phyloP scores from a whole-genome alignment of 768 basidiomycete genomes.

The Pleurotus eryngii region DNA sequence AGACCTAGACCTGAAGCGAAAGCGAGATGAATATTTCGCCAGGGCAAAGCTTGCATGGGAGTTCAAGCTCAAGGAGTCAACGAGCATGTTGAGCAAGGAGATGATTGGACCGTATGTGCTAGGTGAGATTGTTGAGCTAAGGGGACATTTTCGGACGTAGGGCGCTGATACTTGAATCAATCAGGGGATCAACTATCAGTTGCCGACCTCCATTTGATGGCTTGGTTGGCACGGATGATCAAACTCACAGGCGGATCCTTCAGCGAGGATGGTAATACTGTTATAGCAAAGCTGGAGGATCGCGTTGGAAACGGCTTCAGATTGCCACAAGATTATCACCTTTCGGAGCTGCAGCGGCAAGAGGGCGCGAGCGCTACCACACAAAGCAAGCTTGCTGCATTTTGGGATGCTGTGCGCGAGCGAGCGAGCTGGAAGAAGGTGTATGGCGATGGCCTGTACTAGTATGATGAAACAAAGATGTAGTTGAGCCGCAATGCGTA shows the following conservation, averaged over 20 bases:
- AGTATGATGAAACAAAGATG: constrained; percentile 6
- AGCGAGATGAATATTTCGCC: constrained; percentile 48
- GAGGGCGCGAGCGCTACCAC: constrained; percentile 23
- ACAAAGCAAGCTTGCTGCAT: constrained; percentile 56
- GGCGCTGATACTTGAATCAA: not conserved
- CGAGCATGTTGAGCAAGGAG: constrained; percentile 50
- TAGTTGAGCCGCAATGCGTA: too few relatives aligned
- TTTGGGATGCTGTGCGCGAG: constrained; percentile 68
- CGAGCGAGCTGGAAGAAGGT: constrained; percentile 73
- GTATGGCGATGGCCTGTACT: constrained; percentile 48
- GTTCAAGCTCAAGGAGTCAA: constrained; percentile 37
- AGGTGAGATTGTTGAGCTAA: constrained; percentile 37
- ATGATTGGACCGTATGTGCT: constrained; percentile 62
- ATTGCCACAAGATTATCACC: constrained; percentile 40
- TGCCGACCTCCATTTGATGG: constrained; percentile 77
- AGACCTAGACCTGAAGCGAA: constrained; percentile 32
- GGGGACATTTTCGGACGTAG: not conserved
- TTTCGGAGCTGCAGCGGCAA: constrained; percentile 27
- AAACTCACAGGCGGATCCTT: constrained; percentile 51
- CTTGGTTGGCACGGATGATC: constrained; percentile 68
- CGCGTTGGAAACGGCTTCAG: constrained; percentile 44
- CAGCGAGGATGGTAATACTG: constrained; percentile 47
- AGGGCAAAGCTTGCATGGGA: constrained; percentile 54
- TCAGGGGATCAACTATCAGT: constrained; percentile 80
- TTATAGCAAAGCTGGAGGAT: constrained; percentile 48